Conservation (phyloP, 306 rosid species). For the Pachyrhizus erosus region DNA sequence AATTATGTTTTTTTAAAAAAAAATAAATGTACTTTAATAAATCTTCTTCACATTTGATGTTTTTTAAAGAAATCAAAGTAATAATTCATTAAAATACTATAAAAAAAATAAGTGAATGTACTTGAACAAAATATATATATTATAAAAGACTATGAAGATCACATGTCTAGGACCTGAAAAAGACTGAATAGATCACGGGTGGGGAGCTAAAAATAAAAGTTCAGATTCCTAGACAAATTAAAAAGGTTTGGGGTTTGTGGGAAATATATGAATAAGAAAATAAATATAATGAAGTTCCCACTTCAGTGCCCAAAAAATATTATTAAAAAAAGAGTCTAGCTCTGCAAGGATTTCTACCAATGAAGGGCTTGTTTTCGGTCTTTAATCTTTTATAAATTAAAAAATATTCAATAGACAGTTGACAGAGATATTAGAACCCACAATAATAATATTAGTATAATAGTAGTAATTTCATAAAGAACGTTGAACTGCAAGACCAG, state of each 20-base stretch:
- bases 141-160: constrained; percentile 13
- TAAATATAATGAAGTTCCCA: constrained; percentile 36
- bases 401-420: constrained; percentile 13
- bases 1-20: background rate
- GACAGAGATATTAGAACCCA: background rate
- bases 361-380: constrained; percentile 2
- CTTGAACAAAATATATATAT: background rate
- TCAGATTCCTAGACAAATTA: constrained; percentile 52
- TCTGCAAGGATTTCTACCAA: constrained; percentile 35
- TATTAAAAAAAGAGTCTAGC: constrained; percentile 2
- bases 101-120: background rate
- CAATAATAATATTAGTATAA: background rate
- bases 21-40: background rate
- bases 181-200: constrained; percentile 62
- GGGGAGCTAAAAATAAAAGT: constrained; percentile 38
- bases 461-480: background rate
- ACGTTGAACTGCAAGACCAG: constrained; percentile 15
- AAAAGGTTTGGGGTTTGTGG: constrained; percentile 39
- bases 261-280: constrained; percentile 28
- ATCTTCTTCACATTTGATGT: background rate
- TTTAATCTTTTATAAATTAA: background rate
- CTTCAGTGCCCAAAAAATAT: constrained; percentile 34
- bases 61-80: background rate
- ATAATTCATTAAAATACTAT: background rate
- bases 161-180: constrained; percentile 44